Percentiles rank a stretch among this genome's conserved stretches.
Conservation (phyloP, 495 filamentous ascomycete species). For the Mytilinidion resinicola region DNA sequence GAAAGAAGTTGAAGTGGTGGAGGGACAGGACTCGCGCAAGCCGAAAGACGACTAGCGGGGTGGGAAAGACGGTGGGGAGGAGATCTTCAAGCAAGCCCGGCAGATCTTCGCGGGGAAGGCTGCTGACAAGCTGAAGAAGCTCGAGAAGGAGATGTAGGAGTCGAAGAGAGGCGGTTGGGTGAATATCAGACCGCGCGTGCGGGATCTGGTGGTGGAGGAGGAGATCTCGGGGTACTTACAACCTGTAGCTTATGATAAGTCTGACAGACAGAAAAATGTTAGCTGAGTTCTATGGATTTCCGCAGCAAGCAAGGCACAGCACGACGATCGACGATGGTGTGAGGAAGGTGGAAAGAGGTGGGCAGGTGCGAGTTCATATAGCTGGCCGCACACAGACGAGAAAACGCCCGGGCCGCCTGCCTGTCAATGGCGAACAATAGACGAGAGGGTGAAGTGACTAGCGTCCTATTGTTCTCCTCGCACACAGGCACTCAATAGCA, state of each 20-base stretch:
- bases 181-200: neutral
- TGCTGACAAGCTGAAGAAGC: neutral
- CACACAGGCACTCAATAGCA: neutral
- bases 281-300: neutral
- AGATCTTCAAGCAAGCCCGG: neutral
- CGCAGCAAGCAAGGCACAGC: neutral
- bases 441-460: too few species aligned
- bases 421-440: too few species aligned
- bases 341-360: neutral
- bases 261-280: constrained; percentile 30
- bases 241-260: constrained; percentile 55
- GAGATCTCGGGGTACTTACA: constrained; percentile 38
- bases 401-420: too few species aligned
- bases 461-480: neutral
- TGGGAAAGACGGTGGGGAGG: too few species aligned
- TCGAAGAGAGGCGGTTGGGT: neutral
- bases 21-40: too few species aligned
- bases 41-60: too few species aligned
- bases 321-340: neutral
- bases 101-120: neutral
- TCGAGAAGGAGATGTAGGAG: neutral
- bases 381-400: too few species aligned
- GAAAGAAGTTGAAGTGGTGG: too few species aligned
- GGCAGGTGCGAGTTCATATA: neutral
- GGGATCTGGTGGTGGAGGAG: neutral